Percentiles rank a stretch among this genome's conserved stretches.
Conservation (phyloP, 1,284 basidiomycete genomes). For the Papiliotrema terrestris region DNA sequence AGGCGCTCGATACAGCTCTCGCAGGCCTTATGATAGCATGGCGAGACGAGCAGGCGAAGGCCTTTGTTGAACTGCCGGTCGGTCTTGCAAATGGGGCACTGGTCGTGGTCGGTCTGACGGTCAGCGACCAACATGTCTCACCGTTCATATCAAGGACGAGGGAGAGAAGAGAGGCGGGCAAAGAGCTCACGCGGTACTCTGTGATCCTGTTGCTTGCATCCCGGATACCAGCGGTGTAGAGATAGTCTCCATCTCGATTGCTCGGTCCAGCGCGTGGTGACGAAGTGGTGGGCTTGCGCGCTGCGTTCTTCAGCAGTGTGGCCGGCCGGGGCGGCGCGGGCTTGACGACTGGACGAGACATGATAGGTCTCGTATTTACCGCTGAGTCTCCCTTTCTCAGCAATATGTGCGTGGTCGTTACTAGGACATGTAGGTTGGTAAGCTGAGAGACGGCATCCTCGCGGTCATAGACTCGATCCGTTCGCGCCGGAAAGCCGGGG, state of each 20-base stretch:
- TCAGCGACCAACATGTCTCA: neutral
- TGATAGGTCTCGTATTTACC: neutral
- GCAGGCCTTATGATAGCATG: constrained; percentile 99
- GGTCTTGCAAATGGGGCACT: constrained; percentile 95
- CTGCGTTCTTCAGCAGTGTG: neutral
- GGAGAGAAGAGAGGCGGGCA: neutral
- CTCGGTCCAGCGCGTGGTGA: neutral
- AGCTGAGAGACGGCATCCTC: too few relatives aligned
- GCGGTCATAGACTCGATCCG: too few relatives aligned
- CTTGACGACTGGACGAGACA: neutral
- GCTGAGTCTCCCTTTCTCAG: too few relatives aligned
- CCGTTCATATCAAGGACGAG: neutral
- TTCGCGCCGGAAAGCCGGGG: too few relatives aligned
- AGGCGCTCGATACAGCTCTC: constrained; percentile 96
- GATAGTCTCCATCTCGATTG: constrained; percentile 31
- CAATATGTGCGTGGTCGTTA: too few relatives aligned
- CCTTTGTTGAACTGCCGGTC: constrained; percentile 95
- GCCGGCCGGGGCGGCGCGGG: neutral
- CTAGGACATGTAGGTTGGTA: too few relatives aligned
- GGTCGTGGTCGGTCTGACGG: constrained; percentile 78
- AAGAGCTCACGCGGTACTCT: constrained; percentile 37
- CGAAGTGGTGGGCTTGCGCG: neutral
- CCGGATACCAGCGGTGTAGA: constrained; percentile 43
- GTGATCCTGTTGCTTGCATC: constrained; percentile 42
- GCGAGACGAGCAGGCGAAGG: constrained; percentile 85